Percentiles rank a stretch among this genome's conserved stretches.
Conservation (phyloP, 352 stramenopile genomes). For the Phytophthora pseudosyringae region DNA sequence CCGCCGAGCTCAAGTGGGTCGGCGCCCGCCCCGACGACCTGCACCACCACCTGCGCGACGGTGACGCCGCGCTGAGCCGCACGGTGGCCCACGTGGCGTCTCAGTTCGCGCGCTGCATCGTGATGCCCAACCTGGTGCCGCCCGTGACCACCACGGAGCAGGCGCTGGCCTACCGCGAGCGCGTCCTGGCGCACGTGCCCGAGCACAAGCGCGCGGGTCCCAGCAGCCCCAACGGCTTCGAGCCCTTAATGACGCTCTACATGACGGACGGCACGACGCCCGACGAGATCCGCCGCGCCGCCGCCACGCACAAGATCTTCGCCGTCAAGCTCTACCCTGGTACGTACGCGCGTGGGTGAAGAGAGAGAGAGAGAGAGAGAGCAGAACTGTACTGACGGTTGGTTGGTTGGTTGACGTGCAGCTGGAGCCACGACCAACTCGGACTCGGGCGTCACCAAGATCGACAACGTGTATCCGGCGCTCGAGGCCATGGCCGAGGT, state of each 20-base stretch:
- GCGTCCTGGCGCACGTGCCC: slow-evolving; percentile 91
- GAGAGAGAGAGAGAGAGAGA: not conserved
- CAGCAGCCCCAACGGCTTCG: slow-evolving; percentile 63
- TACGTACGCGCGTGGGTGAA: slow-evolving; percentile 18
- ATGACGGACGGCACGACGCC: slow-evolving; percentile 97
- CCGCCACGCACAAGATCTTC: slow-evolving; percentile 89
- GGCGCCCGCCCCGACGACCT: slow-evolving; percentile 93
- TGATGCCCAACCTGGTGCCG: slow-evolving; percentile 99
- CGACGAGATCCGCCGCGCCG: slow-evolving; percentile 95
- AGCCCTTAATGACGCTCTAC: slow-evolving; percentile 98
- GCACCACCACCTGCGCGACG: slow-evolving; percentile 98
- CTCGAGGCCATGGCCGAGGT: slow-evolving; percentile 77
- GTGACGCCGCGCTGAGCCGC: slow-evolving; percentile 78
- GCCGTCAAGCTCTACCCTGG: slow-evolving; percentile 98
- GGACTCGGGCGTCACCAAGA: slow-evolving; percentile 96
- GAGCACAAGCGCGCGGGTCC: slow-evolving; percentile 38
- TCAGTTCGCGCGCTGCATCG: slow-evolving; percentile 92
- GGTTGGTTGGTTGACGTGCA: slow-evolving; percentile 9
- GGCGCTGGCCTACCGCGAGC: slow-evolving; percentile 96
- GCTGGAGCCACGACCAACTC: slow-evolving; percentile 99
- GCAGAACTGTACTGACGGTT: slow-evolving; percentile 4
- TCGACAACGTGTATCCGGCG: slow-evolving; percentile 94
- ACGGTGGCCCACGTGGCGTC: slow-evolving; percentile 83
- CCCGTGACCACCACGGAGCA: slow-evolving; percentile 95
- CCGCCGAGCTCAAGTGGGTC: slow-evolving; percentile 46